phyloP scores from a whole-genome alignment of 305 asterid species.

The Fraxinus albicans region DNA sequence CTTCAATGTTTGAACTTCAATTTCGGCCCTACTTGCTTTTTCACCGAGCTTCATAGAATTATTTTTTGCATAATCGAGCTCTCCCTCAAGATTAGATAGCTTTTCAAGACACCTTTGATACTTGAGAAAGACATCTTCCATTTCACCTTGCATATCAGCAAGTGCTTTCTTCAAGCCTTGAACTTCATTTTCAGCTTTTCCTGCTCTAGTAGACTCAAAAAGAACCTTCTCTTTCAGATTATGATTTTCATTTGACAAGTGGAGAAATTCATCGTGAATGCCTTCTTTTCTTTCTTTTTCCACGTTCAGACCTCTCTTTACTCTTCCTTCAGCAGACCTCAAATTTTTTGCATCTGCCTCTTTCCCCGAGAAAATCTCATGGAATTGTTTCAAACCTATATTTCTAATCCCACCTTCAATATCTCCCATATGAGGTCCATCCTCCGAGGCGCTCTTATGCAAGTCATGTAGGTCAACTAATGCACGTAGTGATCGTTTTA shows the following conservation, averaged over 20 bases:
- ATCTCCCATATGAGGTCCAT: conserved; percentile 24
- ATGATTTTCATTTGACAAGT: conserved; percentile 47
- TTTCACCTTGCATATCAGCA: conserved; percentile 53
- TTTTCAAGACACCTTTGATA: conserved; percentile 62
- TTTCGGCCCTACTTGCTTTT: conserved; percentile 58
- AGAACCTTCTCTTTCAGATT: conserved; percentile 49
- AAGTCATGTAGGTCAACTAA: conserved; percentile 39
- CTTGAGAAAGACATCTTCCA: conserved; percentile 56
- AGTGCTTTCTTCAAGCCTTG: conserved; percentile 49
- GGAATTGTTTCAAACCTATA: conserved; percentile 55
- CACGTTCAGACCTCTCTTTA: conserved; percentile 23
- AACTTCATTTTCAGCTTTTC: conserved; percentile 63
- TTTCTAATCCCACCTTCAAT: conserved; percentile 29
- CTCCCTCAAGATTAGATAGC: conserved; percentile 51
- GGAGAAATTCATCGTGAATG: conserved; percentile 32
- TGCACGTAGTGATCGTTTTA: conserved; percentile 30
- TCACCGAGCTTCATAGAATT: conserved; percentile 55
- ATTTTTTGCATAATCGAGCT: conserved; percentile 48
- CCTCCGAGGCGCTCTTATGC: conserved; percentile 24
- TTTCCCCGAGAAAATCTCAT: conserved; percentile 48
- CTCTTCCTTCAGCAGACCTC: conserved; percentile 27
- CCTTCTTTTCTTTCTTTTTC: conserved; percentile 33
- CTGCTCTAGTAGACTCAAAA: conserved; percentile 55
- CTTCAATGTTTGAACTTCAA: conserved; percentile 62
- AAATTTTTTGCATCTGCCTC: conserved; percentile 24